Evolutionary conservation across 2,329 filamentous ascomycete genomes (phyloP).

Genomic region (Exserohilum turcica): DNA sequence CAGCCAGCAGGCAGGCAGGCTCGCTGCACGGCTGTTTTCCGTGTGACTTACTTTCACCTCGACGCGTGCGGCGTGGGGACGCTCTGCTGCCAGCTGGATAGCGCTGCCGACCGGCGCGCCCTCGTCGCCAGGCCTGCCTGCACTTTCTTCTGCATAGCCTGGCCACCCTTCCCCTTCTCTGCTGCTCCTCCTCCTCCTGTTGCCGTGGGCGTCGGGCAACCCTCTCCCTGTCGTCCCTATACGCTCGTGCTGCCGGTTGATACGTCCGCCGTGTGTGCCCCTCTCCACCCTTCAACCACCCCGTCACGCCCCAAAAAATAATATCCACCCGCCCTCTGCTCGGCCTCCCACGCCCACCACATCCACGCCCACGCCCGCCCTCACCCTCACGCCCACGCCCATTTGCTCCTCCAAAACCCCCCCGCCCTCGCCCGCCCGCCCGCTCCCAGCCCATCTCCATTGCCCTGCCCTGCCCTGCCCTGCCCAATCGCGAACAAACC

Average conservation of each 20-base stretch:
- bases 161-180: neutral
- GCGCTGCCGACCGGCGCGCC: conserved; percentile 9
- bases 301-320: conserved; percentile 18
- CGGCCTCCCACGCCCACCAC: conserved; percentile 3
- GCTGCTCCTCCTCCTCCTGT: neutral
- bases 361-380: neutral
- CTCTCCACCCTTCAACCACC: conserved; percentile 15
- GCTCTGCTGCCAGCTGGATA: conserved; percentile 19
- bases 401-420: too few relatives aligned
- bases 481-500: conserved; percentile 2
- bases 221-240: neutral
- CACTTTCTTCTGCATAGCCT: neutral
- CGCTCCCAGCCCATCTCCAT: neutral
- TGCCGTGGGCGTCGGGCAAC: neutral
- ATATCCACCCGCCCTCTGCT: neutral
- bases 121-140: conserved; percentile 10
- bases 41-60: conserved; percentile 18
- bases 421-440: neutral
- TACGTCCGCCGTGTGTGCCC: conserved; percentile 17
- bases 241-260: conserved; percentile 15
- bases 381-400: neutral
- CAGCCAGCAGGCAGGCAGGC: conserved; percentile 6
- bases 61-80: conserved; percentile 17
- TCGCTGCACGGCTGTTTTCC: conserved; percentile 19
- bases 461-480: conserved; percentile 9